phyloP scores from a whole-genome alignment of 2,329 filamentous ascomycete species.

The Aspergillus pseudoterreus region DNA sequence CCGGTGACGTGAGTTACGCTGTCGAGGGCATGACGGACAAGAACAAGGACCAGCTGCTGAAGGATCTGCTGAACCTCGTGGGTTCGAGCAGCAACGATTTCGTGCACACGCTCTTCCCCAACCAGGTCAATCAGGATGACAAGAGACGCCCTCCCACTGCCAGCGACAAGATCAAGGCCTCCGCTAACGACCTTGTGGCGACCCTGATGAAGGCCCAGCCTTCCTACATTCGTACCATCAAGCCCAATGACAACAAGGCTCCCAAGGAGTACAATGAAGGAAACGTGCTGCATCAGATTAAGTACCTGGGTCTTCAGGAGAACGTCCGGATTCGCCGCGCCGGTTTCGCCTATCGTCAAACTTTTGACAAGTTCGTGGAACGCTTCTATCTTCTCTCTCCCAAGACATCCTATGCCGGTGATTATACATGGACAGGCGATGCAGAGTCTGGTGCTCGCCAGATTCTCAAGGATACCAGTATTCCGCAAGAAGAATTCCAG shows the following conservation, averaged over 20 bases:
- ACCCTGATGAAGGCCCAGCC: constrained; percentile 97
- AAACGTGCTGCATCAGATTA: constrained; percentile 97
- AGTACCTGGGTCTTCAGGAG: constrained; percentile 98
- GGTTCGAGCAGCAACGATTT: constrained; percentile 80
- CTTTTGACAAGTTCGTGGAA: constrained; percentile 97
- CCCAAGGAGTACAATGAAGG: constrained; percentile 84
- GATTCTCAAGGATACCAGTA: constrained; percentile 94
- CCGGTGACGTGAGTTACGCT: constrained; percentile 91
- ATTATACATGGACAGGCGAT: constrained; percentile 93
- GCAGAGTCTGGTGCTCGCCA: constrained; percentile 82
- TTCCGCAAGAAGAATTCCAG: constrained; percentile 92
- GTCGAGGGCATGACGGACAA: constrained; percentile 98
- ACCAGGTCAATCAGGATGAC: constrained; percentile 94
- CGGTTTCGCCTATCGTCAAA: constrained; percentile 94
- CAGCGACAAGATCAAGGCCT: constrained; percentile 91
- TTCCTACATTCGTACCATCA: constrained; percentile 98
- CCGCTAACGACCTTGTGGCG: constrained; percentile 89
- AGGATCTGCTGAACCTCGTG: constrained; percentile 86
- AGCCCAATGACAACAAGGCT: constrained; percentile 98
- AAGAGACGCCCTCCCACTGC: constrained; percentile 89
- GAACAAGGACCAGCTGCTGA: constrained; percentile 96
- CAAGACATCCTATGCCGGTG: constrained; percentile 91
- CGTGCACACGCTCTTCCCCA: constrained; percentile 81
- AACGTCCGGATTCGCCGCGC: constrained; percentile 96
- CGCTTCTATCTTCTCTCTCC: constrained; percentile 94